Base-by-base conservation (phyloP, 2,329 filamentous ascomycete genomes). In the Apiospora pterosperma region DNA sequence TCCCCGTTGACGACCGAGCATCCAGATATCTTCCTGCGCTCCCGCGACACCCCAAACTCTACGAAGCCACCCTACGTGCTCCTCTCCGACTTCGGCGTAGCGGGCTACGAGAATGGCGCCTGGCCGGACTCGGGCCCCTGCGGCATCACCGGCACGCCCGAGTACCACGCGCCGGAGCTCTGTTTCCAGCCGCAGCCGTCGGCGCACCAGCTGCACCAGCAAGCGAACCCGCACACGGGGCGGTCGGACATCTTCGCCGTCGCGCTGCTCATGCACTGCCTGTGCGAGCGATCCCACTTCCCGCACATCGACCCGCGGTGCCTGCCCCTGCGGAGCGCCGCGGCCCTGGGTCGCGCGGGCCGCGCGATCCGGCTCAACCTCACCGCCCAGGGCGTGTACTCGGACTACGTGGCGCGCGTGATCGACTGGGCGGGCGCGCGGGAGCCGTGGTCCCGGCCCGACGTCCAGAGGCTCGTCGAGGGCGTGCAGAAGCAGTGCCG, bases 141-240 rank as follows among this genome's bases (percentile, higher is more conserved):
- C 25, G 41, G 16, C 23, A 34, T 41, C 3, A 36, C 21, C n/a
- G 67, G 65, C 28, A 68, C 62, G 14, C 36, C 59, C 44, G 67
- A 68, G 48, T 67, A 66, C 61, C 66, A 67, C 52, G 66, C 67
- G 34, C 69, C 68, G 8, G 69, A 70, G 38, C 63, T 70, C 4
- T 59, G 55, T 25, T 68, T 69, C 60, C 61, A 67, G 48, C 69
- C 68, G 3, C 62, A 36, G 21, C 67, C 67, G 21, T 28, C 36
- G 1, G 36, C 39, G 2, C 10, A 36, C 6, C 48, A 62, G 23
- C 10, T 14, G 38, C 16, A 41, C 7, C 39, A 63, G 10, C 63
- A 67, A 31, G 62, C 62, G 2, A 31, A 60, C 14, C 67, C 67
- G 19, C 67, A 69, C 61, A 64, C 69, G 14, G 23, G 31, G 61